A percentile compares a stretch with the other conserved stretches of the same genome.
Conservation (phyloP, 139 green algal species). For the Closterium sp. region DNA sequence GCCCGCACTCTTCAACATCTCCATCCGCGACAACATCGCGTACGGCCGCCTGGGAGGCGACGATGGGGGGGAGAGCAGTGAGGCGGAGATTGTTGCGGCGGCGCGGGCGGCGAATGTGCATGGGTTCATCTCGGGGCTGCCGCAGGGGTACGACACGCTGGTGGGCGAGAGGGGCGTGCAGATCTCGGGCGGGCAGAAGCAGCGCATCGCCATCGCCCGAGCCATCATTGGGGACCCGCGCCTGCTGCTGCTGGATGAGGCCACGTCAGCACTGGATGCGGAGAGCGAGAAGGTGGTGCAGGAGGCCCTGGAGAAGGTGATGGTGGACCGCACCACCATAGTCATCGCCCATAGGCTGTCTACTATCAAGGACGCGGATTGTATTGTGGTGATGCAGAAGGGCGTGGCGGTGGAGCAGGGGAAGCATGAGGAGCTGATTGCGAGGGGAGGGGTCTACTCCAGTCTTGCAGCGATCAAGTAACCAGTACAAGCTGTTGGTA, state of each 20-base stretch:
- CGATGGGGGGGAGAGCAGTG: constrained; percentile 50
- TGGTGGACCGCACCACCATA: constrained; percentile 70
- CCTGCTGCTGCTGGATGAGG: constrained; percentile 80
- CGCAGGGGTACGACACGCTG: constrained; percentile 77
- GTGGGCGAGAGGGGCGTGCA: constrained; percentile 78
- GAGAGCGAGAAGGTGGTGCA: constrained; percentile 69
- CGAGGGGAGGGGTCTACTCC: constrained; percentile 31
- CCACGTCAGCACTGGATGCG: constrained; percentile 39
- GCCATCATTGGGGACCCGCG: constrained; percentile 76
- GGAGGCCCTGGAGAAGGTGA: constrained; percentile 68
- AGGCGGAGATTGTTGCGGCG: constrained; percentile 68
- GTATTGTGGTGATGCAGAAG: constrained; percentile 87
- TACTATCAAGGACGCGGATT: constrained; percentile 68
- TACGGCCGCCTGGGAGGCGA: constrained; percentile 27
- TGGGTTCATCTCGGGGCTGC: constrained; percentile 66
- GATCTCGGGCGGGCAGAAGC: constrained; percentile 83
- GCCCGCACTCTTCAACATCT: constrained; percentile 70
- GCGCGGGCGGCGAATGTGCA: constrained; percentile 75
- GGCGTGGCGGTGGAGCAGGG: constrained; percentile 78
- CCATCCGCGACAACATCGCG: constrained; percentile 57
- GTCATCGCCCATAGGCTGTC: constrained; percentile 94
- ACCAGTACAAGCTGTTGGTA: neutral
- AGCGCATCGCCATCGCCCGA: constrained; percentile 90
- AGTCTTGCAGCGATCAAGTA: constrained; percentile 32
- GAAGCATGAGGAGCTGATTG: constrained; percentile 69